Evolutionary conservation across 1,139 yeast genomes (phyloP).

Genomic region (Lodderomyces beijingensis): DNA sequence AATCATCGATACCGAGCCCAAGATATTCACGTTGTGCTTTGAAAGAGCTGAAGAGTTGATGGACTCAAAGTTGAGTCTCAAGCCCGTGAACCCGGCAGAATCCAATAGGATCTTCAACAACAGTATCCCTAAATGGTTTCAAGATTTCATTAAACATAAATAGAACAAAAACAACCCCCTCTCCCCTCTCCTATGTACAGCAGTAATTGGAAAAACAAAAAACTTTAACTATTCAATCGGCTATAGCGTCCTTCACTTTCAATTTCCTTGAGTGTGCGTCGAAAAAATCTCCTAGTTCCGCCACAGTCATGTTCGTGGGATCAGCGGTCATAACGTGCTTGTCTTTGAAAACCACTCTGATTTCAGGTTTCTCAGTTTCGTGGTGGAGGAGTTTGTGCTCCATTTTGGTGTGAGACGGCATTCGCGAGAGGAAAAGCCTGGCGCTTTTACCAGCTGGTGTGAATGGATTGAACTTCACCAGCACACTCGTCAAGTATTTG

Average conservation of each 20-base stretch:
- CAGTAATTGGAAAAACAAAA: background rate
- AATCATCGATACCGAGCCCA: constrained; percentile 3
- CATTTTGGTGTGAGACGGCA: constrained; percentile 66
- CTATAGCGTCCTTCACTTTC: constrained; percentile 61
- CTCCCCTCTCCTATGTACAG: too few relatives aligned
- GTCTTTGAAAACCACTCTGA: constrained; percentile 79
- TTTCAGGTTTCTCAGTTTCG: constrained; percentile 52
- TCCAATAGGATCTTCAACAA: constrained; percentile 11
- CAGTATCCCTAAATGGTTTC: constrained; percentile 18
- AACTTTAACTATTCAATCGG: constrained; percentile 12
- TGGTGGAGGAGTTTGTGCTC: constrained; percentile 51
- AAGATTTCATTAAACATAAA: constrained; percentile 4
- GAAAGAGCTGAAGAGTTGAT: constrained; percentile 9
- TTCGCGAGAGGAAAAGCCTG: constrained; percentile 70
- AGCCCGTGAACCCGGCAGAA: constrained; percentile 4
- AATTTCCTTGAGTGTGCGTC: constrained; percentile 71
- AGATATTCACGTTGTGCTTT: constrained; percentile 9
- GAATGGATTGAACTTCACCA: constrained; percentile 76
- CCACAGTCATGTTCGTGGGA: constrained; percentile 51
- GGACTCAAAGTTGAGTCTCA: constrained; percentile 9
- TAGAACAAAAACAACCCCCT: background rate
- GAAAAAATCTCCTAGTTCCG: constrained; percentile 53
- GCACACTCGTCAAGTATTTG: constrained; percentile 75
- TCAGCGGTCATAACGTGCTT: constrained; percentile 67
- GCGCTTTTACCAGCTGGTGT: constrained; percentile 74